phyloP scores from a whole-genome alignment of 371 early-diverging fungal species.

The Choanephora cucurbitarum region DNA sequence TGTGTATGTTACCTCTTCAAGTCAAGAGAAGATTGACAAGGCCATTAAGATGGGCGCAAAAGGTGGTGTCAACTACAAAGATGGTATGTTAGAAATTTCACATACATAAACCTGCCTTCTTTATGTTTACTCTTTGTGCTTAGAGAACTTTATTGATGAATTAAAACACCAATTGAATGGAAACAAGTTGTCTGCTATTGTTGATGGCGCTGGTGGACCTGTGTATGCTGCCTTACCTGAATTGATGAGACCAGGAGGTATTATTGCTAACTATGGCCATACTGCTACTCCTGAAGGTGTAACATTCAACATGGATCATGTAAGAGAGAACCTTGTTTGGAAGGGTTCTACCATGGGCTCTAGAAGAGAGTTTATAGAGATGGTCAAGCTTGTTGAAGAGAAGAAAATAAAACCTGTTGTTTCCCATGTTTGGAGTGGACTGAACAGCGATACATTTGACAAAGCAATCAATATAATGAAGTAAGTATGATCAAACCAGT shows the following conservation, averaged over 20 bases:
- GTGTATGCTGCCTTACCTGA: constrained; percentile 41
- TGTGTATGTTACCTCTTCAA: constrained; percentile 74
- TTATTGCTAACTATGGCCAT: constrained; percentile 64
- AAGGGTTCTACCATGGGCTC: constrained; percentile 71
- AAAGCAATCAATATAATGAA: not conserved
- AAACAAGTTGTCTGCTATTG: constrained; percentile 50
- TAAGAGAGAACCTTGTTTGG: constrained; percentile 60
- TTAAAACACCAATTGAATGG: constrained; percentile 45
- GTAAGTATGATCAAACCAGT: no score
- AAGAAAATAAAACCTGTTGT: constrained; percentile 65
- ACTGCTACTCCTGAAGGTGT: constrained; percentile 50
- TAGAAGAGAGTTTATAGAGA: constrained; percentile 59
- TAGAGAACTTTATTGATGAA: constrained; percentile 55
- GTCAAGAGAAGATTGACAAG: constrained; percentile 58
- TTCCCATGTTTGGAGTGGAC: constrained; percentile 14
- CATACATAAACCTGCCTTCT: no score
- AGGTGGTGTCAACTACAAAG: constrained; percentile 72
- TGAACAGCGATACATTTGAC: not conserved
- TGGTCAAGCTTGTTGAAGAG: constrained; percentile 59
- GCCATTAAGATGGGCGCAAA: constrained; percentile 69
- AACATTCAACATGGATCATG: constrained; percentile 48
- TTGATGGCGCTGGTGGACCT: constrained; percentile 74
- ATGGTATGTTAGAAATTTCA: constrained; percentile 47
- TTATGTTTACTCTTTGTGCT: not conserved
- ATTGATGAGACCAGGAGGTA: constrained; percentile 57